Percentiles rank a stretch among this genome's conserved stretches.
Evolutionary conservation across 495 filamentous ascomycete genomes (phyloP).

Genomic region (Symbiotaphrina buchneri): DNA sequence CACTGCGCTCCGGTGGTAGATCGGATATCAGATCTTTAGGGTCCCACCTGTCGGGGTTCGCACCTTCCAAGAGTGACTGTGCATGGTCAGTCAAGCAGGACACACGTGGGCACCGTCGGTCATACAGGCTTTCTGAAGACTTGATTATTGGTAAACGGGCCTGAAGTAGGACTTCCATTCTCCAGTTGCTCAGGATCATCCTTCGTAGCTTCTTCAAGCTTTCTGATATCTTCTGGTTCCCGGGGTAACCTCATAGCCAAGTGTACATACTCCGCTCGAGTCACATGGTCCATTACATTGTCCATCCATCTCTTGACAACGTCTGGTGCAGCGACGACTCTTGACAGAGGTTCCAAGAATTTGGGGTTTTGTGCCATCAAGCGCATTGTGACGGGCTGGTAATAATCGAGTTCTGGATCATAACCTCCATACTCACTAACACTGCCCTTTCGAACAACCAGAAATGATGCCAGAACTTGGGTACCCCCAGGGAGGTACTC

Average conservation of each 20-base stretch:
- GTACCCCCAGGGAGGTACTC: conserved; percentile 32
- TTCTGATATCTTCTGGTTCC: conserved; percentile 10
- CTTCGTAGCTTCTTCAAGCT: conserved; percentile 6
- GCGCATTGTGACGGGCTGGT: conserved; percentile 73
- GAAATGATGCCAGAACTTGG: conserved; percentile 26
- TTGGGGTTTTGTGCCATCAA: conserved; percentile 37
- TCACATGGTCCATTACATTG: conserved; percentile 53
- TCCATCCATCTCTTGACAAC: conserved; percentile 71
- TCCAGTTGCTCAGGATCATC: neutral
- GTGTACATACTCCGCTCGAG: conserved; percentile 43
- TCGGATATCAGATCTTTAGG: too few species aligned
- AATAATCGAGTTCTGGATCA: conserved; percentile 43
- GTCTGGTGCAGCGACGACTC: conserved; percentile 55
- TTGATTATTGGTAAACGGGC: too few species aligned
- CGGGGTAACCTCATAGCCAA: conserved; percentile 41
- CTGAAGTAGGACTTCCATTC: too few species aligned
- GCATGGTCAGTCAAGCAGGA: too few species aligned
- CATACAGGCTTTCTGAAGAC: too few species aligned
- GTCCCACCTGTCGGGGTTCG: neutral
- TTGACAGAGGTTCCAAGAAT: conserved; percentile 48
- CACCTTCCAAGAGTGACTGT: neutral
- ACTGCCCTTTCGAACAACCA: conserved; percentile 23
- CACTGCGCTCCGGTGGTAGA: too few species aligned
- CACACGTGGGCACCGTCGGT: too few species aligned
- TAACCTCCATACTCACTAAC: conserved; percentile 7